phyloP scores from a whole-genome alignment of 176 grass and related monocot genomes.

The maize (Zea mays) region DNA sequence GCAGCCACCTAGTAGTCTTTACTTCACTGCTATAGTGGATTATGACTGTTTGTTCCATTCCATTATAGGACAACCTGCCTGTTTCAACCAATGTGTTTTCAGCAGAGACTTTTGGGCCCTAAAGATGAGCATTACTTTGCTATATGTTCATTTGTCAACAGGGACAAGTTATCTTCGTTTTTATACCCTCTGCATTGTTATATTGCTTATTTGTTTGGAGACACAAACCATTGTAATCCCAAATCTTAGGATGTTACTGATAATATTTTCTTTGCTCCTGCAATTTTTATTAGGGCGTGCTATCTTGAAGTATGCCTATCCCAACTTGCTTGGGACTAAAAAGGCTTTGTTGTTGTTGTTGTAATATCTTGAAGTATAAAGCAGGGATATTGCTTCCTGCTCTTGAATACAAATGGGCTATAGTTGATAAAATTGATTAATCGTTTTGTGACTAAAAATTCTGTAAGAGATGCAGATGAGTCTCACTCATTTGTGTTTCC shows the following conservation, averaged over 20 bases:
- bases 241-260: neutral
- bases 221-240: neutral
- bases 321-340: slow-evolving; percentile 45
- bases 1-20: neutral
- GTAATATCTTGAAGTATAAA: neutral
- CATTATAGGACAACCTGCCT: neutral
- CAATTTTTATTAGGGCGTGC: neutral
- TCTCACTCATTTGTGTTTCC: neutral
- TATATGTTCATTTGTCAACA: neutral
- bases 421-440: neutral
- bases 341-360: no score
- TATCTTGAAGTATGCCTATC: slow-evolving; percentile 35
- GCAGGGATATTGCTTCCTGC: neutral
- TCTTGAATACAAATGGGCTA: neutral
- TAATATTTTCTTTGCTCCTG: neutral
- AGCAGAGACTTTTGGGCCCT: neutral
- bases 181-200: neutral
- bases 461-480: neutral
- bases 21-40: neutral
- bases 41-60: neutral
- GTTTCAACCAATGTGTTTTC: neutral
- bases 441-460: neutral
- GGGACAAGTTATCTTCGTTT: neutral
- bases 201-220: neutral
- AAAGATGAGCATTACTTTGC: neutral